Percentiles rank a stretch among this genome's conserved stretches.
Conservation (phyloP, 2,329 filamentous ascomycete species). For the Xylaria multiplex region DNA sequence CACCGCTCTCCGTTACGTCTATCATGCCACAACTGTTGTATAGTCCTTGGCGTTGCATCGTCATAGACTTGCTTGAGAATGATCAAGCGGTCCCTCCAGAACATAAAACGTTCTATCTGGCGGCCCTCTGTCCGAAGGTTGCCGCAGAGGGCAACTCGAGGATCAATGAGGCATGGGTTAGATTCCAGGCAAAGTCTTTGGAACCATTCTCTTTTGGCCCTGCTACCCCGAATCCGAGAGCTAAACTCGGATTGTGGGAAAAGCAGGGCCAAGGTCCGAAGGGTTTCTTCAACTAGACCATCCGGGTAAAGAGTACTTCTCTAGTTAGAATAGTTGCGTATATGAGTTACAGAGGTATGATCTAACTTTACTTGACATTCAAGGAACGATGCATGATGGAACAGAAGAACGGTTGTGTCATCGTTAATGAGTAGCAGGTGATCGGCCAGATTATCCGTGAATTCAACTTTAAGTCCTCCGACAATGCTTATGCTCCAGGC, state of each 20-base stretch:
- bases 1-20: slow-evolving; percentile 54
- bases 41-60: slow-evolving; percentile 49
- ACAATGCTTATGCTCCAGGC: slow-evolving; percentile 42
- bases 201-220: slow-evolving; percentile 21
- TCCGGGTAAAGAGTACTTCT: slow-evolving; percentile 42
- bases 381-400: slow-evolving; percentile 53
- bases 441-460: slow-evolving; percentile 52
- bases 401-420: slow-evolving; percentile 51
- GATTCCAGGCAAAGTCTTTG: slow-evolving; percentile 11
- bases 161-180: slow-evolving; percentile 42
- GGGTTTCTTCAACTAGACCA: slow-evolving; percentile 50
- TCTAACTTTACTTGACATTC: slow-evolving; percentile 40
- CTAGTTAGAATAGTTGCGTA: background rate
- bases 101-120: slow-evolving; percentile 49
- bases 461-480: slow-evolving; percentile 49
- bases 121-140: slow-evolving; percentile 49
- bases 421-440: slow-evolving; percentile 51
- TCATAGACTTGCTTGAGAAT: slow-evolving; percentile 56
- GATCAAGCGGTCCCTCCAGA: slow-evolving; percentile 56
- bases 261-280: slow-evolving; percentile 51
- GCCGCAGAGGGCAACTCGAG: slow-evolving; percentile 43
- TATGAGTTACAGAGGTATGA: background rate
- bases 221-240: slow-evolving; percentile 38
- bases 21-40: slow-evolving; percentile 57
- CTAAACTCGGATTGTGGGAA: slow-evolving; percentile 41